Percentiles rank a stretch among this genome's conserved stretches.
phyloP scores from a whole-genome alignment of 352 stramenopile genomes.

The Pythium guiyangense region DNA sequence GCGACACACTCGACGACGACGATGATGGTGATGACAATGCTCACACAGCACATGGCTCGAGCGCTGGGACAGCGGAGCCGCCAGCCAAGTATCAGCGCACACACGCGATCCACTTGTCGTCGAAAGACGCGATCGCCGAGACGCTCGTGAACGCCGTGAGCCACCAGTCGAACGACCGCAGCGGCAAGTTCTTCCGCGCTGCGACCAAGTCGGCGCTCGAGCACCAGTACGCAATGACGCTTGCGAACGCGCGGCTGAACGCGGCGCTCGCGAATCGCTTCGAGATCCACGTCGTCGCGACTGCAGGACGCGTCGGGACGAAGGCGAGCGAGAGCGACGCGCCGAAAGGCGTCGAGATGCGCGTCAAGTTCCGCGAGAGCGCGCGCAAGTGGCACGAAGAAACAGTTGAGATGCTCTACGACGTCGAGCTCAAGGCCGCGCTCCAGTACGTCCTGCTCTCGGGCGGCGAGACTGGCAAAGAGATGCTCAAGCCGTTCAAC shows the following conservation, averaged over 20 bases:
- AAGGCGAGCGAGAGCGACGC: background rate
- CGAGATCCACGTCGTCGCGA: conserved; percentile 40
- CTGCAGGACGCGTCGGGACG: conserved; percentile 15
- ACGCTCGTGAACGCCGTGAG: conserved; percentile 65
- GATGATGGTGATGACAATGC: background rate
- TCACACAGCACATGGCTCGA: background rate
- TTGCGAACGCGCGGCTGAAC: conserved; percentile 71
- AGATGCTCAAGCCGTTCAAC: conserved; percentile 90
- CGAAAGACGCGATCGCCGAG: conserved; percentile 73
- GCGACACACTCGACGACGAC: conserved; percentile 39
- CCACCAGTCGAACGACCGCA: conserved; percentile 39
- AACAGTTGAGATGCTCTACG: conserved; percentile 58
- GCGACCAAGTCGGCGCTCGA: conserved; percentile 73
- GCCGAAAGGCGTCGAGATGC: conserved; percentile 31
- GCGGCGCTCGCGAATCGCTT: conserved; percentile 59
- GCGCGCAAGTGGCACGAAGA: conserved; percentile 83
- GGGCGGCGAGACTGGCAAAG: conserved; percentile 64
- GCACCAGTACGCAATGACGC: conserved; percentile 72
- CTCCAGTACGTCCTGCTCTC: conserved; percentile 84
- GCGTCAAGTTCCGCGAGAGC: conserved; percentile 74
- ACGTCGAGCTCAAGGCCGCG: conserved; percentile 56
- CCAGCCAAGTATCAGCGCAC: conserved; percentile 50
- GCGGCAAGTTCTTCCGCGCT: conserved; percentile 75
- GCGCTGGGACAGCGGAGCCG: background rate
- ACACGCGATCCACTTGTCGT: conserved; percentile 53